Conservation (phyloP, 2,329 filamentous ascomycete genomes). For the Cladosporium velox region DNA sequence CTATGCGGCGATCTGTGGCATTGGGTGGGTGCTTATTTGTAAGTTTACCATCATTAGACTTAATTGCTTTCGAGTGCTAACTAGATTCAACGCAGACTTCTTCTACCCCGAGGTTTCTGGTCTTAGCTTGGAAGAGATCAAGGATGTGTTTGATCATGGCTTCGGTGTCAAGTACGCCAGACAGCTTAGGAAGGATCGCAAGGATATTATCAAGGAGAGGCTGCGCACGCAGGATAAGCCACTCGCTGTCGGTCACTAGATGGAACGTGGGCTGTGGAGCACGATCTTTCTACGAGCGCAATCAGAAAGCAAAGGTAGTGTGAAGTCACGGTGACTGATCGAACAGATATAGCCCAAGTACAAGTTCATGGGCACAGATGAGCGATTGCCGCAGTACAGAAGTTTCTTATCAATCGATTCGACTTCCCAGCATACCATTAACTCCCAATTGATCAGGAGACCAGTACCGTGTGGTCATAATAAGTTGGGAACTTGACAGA, state of each 20-base stretch:
- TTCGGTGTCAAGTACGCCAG: constrained; percentile 40
- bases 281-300: neutral
- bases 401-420: no score
- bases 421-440: neutral
- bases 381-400: neutral
- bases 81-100: constrained; percentile 32
- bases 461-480: neutral
- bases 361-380: neutral
- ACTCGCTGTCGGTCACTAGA: constrained; percentile 19
- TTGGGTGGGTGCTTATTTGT: constrained; percentile 42
- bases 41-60: no score
- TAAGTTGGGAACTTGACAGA: neutral
- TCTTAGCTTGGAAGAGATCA: constrained; percentile 41
- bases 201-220: constrained; percentile 26
- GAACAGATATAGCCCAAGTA: no score
- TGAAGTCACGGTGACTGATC: no score
- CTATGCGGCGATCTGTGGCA: constrained; percentile 44
- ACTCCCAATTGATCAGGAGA: neutral
- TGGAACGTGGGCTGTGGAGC: neutral
- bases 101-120: constrained; percentile 45
- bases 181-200: constrained; percentile 40
- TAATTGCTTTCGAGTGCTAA: constrained; percentile 23
- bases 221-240: constrained; percentile 19
- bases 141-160: constrained; percentile 40
- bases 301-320: fast-evolving